Conservation (phyloP, 2,329 filamentous ascomycete genomes). For the Ophiostoma pallidulum region DNA sequence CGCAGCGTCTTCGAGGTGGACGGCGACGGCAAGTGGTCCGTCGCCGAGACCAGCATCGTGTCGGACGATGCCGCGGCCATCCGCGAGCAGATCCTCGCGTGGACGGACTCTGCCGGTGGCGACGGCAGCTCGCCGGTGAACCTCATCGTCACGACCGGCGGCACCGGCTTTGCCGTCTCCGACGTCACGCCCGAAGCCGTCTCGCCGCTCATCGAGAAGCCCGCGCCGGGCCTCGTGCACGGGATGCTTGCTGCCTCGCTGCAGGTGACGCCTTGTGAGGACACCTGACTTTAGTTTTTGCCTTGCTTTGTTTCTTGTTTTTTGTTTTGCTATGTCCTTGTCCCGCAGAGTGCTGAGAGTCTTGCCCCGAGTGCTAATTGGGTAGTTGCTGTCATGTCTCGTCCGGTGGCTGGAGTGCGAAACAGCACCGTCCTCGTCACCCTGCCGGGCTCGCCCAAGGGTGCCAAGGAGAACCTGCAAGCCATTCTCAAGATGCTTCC, state of each 20-base stretch:
- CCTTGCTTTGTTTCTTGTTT: too few species aligned
- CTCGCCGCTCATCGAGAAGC: conserved; percentile 66
- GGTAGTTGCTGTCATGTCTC: conserved; percentile 92
- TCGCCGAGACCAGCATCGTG: conserved; percentile 64
- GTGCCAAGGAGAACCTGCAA: conserved; percentile 85
- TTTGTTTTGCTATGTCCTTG: too few species aligned
- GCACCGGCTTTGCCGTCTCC: conserved; percentile 79
- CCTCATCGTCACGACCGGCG: conserved; percentile 79
- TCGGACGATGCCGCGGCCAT: conserved; percentile 67
- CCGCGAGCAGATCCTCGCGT: conserved; percentile 59
- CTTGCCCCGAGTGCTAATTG: too few species aligned
- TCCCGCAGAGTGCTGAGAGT: too few species aligned
- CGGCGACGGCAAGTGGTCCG: conserved; percentile 61
- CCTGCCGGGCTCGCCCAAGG: conserved; percentile 88
- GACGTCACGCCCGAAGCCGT: conserved; percentile 91
- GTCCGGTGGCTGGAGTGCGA: conserved; percentile 81
- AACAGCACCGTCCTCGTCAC: conserved; percentile 78
- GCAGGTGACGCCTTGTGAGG: conserved; percentile 77
- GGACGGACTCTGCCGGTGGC: conserved; percentile 55
- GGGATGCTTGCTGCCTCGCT: conserved; percentile 84
- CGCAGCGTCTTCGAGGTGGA: conserved; percentile 58
- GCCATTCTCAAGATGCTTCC: conserved; percentile 82
- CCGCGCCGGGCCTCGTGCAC: conserved; percentile 87
- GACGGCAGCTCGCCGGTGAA: conserved; percentile 37
- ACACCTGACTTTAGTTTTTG: too few species aligned